phyloP scores from a whole-genome alignment of 164 flowering plant genomes.

The Sedum album region DNA sequence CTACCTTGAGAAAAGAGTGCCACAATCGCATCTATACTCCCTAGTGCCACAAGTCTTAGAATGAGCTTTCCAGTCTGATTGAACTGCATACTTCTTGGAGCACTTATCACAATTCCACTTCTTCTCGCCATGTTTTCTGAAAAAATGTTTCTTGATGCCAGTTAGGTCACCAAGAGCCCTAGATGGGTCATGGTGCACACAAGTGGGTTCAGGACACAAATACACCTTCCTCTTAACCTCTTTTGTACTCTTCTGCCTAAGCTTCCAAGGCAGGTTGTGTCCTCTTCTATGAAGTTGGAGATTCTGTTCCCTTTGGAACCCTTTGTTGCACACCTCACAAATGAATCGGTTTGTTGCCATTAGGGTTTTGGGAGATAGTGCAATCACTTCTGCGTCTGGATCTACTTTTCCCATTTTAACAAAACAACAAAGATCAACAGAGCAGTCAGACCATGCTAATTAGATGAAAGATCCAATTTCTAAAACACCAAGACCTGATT shows the following conservation, averaged over 20 bases:
- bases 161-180: slow-evolving; percentile 92
- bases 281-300: slow-evolving; percentile 92
- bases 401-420: slow-evolving; percentile 30
- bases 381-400: slow-evolving; percentile 88
- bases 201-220: slow-evolving; percentile 79
- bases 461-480: background rate
- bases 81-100: slow-evolving; percentile 77
- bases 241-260: slow-evolving; percentile 69
- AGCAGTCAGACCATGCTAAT: background rate
- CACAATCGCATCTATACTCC: slow-evolving; percentile 84
- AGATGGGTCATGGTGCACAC: slow-evolving; percentile 84
- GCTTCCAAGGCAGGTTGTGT: slow-evolving; percentile 90
- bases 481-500: background rate
- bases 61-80: slow-evolving; percentile 93
- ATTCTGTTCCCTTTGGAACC: slow-evolving; percentile 89
- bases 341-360: slow-evolving; percentile 91
- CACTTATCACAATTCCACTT: slow-evolving; percentile 93
- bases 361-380: slow-evolving; percentile 79
- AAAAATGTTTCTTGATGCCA: slow-evolving; percentile 82
- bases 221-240: slow-evolving; percentile 71
- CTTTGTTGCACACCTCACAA: slow-evolving; percentile 90
- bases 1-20: slow-evolving; percentile 90
- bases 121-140: slow-evolving; percentile 88
- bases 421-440: slow-evolving; percentile 15
- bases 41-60: slow-evolving; percentile 82